Conservation (phyloP, 495 filamentous ascomycete species). For the Xylaria intraflava region DNA sequence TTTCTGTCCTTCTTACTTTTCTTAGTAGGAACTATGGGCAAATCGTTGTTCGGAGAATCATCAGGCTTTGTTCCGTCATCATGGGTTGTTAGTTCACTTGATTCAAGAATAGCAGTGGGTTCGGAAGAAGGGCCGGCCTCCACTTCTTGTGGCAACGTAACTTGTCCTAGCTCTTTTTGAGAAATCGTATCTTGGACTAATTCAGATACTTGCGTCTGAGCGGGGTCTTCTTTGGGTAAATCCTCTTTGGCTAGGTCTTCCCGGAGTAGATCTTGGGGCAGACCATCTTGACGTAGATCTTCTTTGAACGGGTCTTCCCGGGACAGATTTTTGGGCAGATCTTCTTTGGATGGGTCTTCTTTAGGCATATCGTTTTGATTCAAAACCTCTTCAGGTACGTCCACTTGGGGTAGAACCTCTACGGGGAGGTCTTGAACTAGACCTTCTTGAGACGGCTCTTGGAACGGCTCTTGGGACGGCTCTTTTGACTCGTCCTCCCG, state of each 20-base stretch:
- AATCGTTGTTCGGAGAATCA: neutral
- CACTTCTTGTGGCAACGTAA: neutral
- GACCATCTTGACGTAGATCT: neutral
- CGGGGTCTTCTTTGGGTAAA: neutral
- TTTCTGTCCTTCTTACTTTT: slow-evolving; percentile 15
- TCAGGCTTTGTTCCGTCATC: neutral
- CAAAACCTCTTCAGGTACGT: too few species aligned
- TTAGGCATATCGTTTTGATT: too few species aligned
- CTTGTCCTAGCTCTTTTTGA: neutral
- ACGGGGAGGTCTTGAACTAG: neutral
- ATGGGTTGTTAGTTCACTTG: neutral
- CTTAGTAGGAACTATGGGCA: neutral
- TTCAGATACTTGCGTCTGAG: neutral
- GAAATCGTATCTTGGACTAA: neutral
- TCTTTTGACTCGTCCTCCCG: neutral
- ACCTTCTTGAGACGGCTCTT: neutral
- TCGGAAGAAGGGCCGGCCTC: neutral
- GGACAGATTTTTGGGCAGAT: neutral
- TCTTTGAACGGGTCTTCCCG: neutral
- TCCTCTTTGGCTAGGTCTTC: neutral
- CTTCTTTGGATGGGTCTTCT: neutral
- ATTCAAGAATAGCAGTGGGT: neutral
- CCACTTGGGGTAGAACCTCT: too few species aligned
- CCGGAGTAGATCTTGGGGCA: neutral
- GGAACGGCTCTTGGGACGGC: too few species aligned